A percentile compares a stretch with the other conserved stretches of the same genome.
Evolutionary conservation across 345 rosid species (phyloP).

Genomic region (Hibiscus syriacus): DNA sequence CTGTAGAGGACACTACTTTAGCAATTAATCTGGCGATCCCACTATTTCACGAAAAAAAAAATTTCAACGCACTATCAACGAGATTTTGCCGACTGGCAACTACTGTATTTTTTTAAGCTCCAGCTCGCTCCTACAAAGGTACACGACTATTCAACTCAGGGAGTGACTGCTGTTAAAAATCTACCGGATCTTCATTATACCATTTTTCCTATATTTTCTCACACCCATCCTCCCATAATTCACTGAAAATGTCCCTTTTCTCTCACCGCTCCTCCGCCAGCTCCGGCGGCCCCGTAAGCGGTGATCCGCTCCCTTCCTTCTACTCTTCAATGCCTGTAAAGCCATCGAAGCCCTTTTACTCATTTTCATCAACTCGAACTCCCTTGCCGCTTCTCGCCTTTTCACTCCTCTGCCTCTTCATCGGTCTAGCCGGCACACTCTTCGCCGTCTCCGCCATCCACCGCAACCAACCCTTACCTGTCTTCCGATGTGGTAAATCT

Average conservation of each 20-base stretch:
- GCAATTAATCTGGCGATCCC: too few relatives aligned
- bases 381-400: constrained; percentile 38
- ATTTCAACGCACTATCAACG: too few relatives aligned
- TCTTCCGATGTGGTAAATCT: constrained; percentile 55
- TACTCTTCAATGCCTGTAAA: constrained; percentile 38
- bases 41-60: too few relatives aligned
- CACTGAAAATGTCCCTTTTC: constrained; percentile 39
- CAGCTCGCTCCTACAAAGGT: neutral
- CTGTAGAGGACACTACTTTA: too few relatives aligned
- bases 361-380: constrained; percentile 19
- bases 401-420: constrained; percentile 40
- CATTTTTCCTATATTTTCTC: neutral
- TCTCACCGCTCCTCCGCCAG: constrained; percentile 33
- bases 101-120: neutral
- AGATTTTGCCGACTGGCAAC: neutral
- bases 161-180: neutral
- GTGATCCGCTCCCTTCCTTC: constrained; percentile 21
- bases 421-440: constrained; percentile 56
- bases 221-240: neutral
- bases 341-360: constrained; percentile 26
- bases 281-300: neutral
- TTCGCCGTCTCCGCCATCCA: constrained; percentile 44
- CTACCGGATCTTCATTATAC: neutral
- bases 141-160: neutral
- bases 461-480: constrained; percentile 26